A percentile compares a stretch with the other conserved stretches of the same genome.
These are phyloP conservation scores for Aspergillus panamensis DNA, from an alignment of 495 filamentous ascomycete species.

Conservation along the genomic window DNA sequence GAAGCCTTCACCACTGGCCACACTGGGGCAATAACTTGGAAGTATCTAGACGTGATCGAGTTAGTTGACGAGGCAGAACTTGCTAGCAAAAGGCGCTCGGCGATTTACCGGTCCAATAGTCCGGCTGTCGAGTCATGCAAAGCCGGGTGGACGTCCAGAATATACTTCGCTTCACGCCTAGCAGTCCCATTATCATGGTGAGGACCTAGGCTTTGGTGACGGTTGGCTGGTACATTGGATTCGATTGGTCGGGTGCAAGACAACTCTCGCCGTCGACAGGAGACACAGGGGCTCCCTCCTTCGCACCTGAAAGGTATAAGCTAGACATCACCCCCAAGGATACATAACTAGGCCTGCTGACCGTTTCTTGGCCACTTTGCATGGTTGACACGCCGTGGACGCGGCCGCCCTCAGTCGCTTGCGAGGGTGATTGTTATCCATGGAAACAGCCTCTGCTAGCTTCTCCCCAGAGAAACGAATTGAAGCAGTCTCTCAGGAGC, in stretches of 20 bases:
- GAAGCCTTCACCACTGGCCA: neutral
- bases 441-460: too few relatives aligned
- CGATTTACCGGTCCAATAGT: neutral
- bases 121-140: neutral
- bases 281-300: neutral
- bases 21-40: neutral
- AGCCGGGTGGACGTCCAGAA: neutral
- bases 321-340: neutral
- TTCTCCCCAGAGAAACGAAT: too few relatives aligned
- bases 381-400: neutral
- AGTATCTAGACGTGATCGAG: neutral
- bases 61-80: neutral
- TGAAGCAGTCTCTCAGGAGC: too few relatives aligned
- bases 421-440: neutral
- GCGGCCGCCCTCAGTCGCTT: neutral
- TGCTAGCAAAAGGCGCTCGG: neutral
- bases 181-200: neutral
- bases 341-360: neutral
- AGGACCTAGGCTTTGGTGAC: too few relatives aligned
- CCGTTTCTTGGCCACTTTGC: neutral
- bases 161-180: neutral
- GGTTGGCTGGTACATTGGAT: neutral
- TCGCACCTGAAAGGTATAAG: neutral
- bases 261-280: neutral
- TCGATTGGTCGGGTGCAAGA: neutral